Evolutionary conservation across 768 basidiomycete genomes (phyloP).

Genomic region (Terana coerulea): DNA sequence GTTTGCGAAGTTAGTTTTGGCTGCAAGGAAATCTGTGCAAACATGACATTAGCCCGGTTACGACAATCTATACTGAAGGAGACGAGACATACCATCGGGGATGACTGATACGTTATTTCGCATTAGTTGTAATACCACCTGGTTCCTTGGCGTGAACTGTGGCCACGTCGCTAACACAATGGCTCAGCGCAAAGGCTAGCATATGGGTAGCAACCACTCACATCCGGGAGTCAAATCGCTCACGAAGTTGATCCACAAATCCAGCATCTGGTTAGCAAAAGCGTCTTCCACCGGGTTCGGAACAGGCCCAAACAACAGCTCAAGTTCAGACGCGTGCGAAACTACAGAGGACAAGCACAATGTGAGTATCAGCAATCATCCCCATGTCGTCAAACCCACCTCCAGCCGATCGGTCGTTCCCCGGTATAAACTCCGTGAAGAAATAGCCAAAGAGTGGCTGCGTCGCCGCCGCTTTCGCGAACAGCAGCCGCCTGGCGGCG

Average conservation of each 20-base stretch:
- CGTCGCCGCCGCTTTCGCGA: constrained; percentile 40
- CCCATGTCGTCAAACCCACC: constrained; percentile 28
- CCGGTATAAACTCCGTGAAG: constrained; percentile 56
- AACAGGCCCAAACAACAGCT: constrained; percentile 45
- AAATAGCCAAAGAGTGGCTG: constrained; percentile 53
- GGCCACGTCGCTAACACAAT: constrained; percentile 37
- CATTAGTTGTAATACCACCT: constrained; percentile 42
- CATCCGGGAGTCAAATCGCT: constrained; percentile 53
- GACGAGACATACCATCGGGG: constrained; percentile 39
- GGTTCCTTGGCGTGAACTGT: constrained; percentile 30
- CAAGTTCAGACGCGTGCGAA: constrained; percentile 46
- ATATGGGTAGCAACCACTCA: constrained; percentile 31
- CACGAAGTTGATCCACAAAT: constrained; percentile 56
- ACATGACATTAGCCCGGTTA: not conserved
- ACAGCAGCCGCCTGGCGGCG: constrained; percentile 45
- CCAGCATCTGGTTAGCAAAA: constrained; percentile 45
- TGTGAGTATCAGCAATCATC: not conserved
- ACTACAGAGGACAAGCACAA: constrained; percentile 27
- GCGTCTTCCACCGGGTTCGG: constrained; percentile 41
- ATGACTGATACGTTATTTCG: constrained; percentile 48
- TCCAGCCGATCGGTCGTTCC: constrained; percentile 43
- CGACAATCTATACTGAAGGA: not conserved
- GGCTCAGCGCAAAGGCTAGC: too few relatives aligned
- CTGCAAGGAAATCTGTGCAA: constrained; percentile 34
- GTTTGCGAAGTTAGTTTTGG: constrained; percentile 39